Evolutionary conservation across 1,139 yeast genomes (phyloP).

Genomic region (Pichia sp.): DNA sequence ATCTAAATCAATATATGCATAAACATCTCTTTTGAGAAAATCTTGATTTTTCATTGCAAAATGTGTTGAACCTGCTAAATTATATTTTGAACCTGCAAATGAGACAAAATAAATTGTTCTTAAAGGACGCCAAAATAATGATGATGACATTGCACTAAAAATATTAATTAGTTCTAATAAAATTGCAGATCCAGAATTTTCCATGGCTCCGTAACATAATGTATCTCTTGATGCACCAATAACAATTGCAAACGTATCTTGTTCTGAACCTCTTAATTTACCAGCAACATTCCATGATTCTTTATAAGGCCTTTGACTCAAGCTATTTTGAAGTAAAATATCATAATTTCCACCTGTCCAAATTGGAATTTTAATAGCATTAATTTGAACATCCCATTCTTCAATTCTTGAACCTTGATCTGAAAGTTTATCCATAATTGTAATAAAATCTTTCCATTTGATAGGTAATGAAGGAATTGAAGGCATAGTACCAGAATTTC

Average conservation of each 20-base stretch:
- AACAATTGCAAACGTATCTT: conserved; percentile 62
- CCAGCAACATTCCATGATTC: conserved; percentile 77
- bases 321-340: conserved; percentile 39
- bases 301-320: conserved; percentile 54
- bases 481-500: conserved; percentile 52
- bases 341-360: conserved; percentile 36
- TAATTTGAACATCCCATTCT: conserved; percentile 31
- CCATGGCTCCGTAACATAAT: conserved; percentile 66
- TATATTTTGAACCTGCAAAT: conserved; percentile 80
- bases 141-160: conserved; percentile 59
- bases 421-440: conserved; percentile 40
- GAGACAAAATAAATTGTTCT: conserved; percentile 79
- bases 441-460: conserved; percentile 61
- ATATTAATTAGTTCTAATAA: conserved; percentile 67
- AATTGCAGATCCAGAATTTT: conserved; percentile 72
- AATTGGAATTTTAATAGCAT: conserved; percentile 23
- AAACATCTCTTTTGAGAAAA: conserved; percentile 54
- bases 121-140: conserved; percentile 76
- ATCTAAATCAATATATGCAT: conserved; percentile 71
- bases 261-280: conserved; percentile 75
- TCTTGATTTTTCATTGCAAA: conserved; percentile 59
- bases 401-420: conserved; percentile 38
- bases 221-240: conserved; percentile 86
- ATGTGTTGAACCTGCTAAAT: conserved; percentile 78
- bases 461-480: conserved; percentile 72